A percentile compares a stretch with the other conserved stretches of the same genome.
These are phyloP conservation scores for Odonthalia washingtoniensis DNA, from an alignment of 31 red algal species.

Conservation along the genomic window DNA sequence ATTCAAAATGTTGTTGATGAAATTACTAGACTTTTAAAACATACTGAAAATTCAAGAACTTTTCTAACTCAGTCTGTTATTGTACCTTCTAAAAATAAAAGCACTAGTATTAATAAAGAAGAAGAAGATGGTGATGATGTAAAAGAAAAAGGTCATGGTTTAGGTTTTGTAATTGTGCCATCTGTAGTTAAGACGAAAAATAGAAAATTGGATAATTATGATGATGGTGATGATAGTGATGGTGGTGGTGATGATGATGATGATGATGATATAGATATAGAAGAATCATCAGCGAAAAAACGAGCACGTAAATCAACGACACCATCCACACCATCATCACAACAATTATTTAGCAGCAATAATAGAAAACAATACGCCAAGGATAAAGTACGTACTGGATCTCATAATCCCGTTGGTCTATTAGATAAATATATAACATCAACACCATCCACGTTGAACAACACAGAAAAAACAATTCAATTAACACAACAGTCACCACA, in stretches of 20 bases:
- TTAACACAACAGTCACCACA: too few relatives aligned
- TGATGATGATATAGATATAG: too few relatives aligned
- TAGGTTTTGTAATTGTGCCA: background rate
- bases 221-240: background rate
- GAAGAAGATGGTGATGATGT: background rate
- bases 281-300: too few relatives aligned
- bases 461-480: too few relatives aligned
- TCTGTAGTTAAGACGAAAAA: background rate
- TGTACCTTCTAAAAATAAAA: background rate
- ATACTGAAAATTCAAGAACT: conserved; percentile 64
- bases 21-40: conserved; percentile 48
- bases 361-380: conserved; percentile 27
- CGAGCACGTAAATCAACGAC: too few relatives aligned
- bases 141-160: background rate
- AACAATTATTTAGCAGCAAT: too few relatives aligned
- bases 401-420: conserved; percentile 51
- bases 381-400: conserved; percentile 61
- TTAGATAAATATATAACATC: conserved; percentile 49
- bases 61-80: conserved; percentile 62
- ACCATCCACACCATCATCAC: too few relatives aligned
- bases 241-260: background rate
- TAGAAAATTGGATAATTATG: background rate
- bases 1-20: conserved; percentile 44
- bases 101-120: background rate
- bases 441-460: too few relatives aligned